phyloP scores from a whole-genome alignment of 192 early-diverging fungal species.

The Funneliformis geosporum region DNA sequence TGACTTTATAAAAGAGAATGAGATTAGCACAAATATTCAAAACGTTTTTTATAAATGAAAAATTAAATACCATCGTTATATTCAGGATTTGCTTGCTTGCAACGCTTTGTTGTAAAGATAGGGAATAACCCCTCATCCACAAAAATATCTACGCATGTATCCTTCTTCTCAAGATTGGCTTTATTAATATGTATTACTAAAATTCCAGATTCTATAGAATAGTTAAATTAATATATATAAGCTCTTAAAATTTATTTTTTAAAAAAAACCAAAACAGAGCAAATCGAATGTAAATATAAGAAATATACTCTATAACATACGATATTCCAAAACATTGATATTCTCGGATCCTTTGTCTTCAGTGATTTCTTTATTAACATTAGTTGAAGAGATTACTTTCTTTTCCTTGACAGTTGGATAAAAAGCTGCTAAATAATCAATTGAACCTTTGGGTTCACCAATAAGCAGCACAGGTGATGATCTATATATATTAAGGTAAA shows the following conservation, averaged over 20 bases:
- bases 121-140: slow-evolving; percentile 20
- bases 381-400: not conserved
- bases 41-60: not conserved
- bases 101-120: not conserved
- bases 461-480: not conserved
- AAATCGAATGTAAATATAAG: not conserved
- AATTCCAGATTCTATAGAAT: slow-evolving; percentile 22
- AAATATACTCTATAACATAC: not conserved
- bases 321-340: not conserved
- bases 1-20: not conserved
- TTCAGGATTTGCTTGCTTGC: not conserved
- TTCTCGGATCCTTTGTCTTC: not conserved
- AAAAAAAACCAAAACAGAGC: not conserved
- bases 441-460: not conserved
- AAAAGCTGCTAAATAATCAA: slow-evolving; percentile 24
- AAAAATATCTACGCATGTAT: not conserved
- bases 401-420: slow-evolving; percentile 11
- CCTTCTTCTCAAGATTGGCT: slow-evolving; percentile 14
- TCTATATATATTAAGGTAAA: not conserved
- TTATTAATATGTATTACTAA: slow-evolving; percentile 18
- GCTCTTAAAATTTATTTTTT: not conserved
- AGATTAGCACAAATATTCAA: not conserved
- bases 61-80: slow-evolving; percentile 26
- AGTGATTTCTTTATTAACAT: not conserved
- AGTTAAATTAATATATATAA: not conserved